Percentiles rank a stretch among this genome's conserved stretches.
These are phyloP conservation scores for Syncephalis fuscata DNA, from an alignment of 371 early-diverging fungal species.

Conservation along the genomic window DNA sequence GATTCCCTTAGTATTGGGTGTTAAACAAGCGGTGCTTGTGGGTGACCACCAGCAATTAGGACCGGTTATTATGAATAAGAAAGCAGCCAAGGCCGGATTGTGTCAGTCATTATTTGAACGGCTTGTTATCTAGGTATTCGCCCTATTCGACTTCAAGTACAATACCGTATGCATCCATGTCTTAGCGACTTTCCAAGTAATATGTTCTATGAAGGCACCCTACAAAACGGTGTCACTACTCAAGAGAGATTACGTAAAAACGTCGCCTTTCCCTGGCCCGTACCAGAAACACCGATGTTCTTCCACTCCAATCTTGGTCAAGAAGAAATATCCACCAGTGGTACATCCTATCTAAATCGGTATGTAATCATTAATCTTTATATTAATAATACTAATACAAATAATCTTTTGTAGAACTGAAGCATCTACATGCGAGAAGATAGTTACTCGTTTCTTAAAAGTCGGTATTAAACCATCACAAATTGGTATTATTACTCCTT, in stretches of 20 bases:
- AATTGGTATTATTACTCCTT: constrained; percentile 98
- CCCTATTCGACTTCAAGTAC: constrained; percentile 90
- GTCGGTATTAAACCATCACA: constrained; percentile 75
- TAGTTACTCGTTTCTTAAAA: constrained; percentile 86
- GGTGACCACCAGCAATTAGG: constrained; percentile 99
- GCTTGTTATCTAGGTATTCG: constrained; percentile 80
- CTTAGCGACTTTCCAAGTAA: constrained; percentile 96
- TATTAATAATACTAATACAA: neutral
- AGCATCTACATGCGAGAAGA: constrained; percentile 81
- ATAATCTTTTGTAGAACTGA: constrained; percentile 22
- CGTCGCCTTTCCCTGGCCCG: constrained; percentile 94
- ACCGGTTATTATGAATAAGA: constrained; percentile 95
- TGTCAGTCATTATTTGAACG: constrained; percentile 96
- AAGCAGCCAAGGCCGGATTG: constrained; percentile 87
- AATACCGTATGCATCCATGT: constrained; percentile 98
- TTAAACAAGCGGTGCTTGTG: constrained; percentile 90
- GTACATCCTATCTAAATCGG: constrained; percentile 93
- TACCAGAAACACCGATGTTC: constrained; percentile 86
- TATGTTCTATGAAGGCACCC: constrained; percentile 97
- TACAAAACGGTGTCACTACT: constrained; percentile 90
- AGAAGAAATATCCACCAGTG: constrained; percentile 91
- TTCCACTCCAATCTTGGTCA: constrained; percentile 85
- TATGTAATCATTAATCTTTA: neutral
- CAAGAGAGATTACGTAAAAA: constrained; percentile 73
- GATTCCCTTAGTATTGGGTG: constrained; percentile 91